Base-by-base conservation (phyloP, 768 basidiomycete genomes). In the Trametes villosa region DNA sequence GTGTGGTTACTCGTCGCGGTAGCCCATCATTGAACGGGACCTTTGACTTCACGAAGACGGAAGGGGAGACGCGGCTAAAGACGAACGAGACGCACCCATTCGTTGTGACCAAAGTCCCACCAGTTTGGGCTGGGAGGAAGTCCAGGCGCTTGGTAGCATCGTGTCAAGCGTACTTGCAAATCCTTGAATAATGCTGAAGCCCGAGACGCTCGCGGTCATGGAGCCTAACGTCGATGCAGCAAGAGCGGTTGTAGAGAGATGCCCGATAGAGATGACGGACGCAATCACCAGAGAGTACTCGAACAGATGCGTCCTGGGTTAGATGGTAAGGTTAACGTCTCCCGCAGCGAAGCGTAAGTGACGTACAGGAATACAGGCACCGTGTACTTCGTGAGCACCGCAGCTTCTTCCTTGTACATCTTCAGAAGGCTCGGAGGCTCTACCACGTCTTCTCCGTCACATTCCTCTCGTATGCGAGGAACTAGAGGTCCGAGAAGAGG, bases 141-240 rank as follows among this genome's bases (percentile, higher is more conserved):
- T 96, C 95, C 92, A 99, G 17, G 96, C 95, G 38, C 92, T 86
- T 0, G 97, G 96, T 9, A 98, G 85, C 67, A 99, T 83, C 0
- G 96, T 96, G 72, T 99, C 97, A 20, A 99, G 84, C 0, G 93
- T 87, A 49, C 89, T 91, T 9, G 85, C 78, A 55, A 96, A 85
- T 20, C 94, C 94, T 64, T 90, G 89, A 7, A 95, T 77, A 55
- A 96, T 87, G 63, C 87, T 90, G 66, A 89, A 89, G 2, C 85
- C 89, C 1, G 91, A 86, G 13, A 85, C 83, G 62, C 75, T 77
- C 17, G 78, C 76, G 0, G 81, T 82, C 79, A 83, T 79, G 30
- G 75, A 77, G 3, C 77, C 79, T 7, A 83, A 71, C 9, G 80
- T 83, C 45, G 65, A 72, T 8, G 92, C 94, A 2, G 96, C 96